A percentile compares a stretch with the other conserved stretches of the same genome.
Conservation (phyloP, 768 basidiomycete species). For the Leccinum rimulosum region DNA sequence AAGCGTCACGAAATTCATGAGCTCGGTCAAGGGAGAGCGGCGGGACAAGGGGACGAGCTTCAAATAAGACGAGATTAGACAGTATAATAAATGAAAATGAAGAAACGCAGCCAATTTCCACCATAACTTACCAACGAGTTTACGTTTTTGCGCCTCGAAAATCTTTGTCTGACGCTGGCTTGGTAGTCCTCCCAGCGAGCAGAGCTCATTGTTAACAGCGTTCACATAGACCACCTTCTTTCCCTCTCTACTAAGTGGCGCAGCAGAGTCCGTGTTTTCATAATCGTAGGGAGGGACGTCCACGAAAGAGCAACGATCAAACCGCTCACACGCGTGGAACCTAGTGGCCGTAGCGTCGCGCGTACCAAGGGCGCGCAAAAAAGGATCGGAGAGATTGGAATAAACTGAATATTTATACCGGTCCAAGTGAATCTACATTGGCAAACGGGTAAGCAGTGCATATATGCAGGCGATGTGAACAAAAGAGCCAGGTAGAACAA, state of each 20-base stretch:
- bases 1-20: conserved; percentile 74
- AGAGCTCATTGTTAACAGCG: conserved; percentile 71
- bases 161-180: conserved; percentile 37
- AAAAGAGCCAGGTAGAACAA: conserved; percentile 10
- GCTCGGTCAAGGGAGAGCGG: conserved; percentile 86
- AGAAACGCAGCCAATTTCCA: not conserved
- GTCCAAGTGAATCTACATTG: conserved; percentile 78
- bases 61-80: not conserved
- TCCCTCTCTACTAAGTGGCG: conserved; percentile 41
- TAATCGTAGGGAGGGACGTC: conserved; percentile 35
- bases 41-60: conserved; percentile 83
- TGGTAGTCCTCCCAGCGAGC: conserved; percentile 52
- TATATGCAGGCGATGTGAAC: conserved; percentile 4
- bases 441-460: conserved; percentile 5
- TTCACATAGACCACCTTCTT: conserved; percentile 80
- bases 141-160: conserved; percentile 48
- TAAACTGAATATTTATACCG: conserved; percentile 81
- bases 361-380: conserved; percentile 59
- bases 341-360: conserved; percentile 60
- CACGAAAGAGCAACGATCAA: conserved; percentile 67
- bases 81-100: not conserved
- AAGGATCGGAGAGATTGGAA: conserved; percentile 53
- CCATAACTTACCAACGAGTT: conserved; percentile 52
- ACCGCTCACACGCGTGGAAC: conserved; percentile 93
- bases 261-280: conserved; percentile 1